Base-by-base conservation (phyloP, 2,329 filamentous ascomycete species). In the Cercospora canescens region DNA sequence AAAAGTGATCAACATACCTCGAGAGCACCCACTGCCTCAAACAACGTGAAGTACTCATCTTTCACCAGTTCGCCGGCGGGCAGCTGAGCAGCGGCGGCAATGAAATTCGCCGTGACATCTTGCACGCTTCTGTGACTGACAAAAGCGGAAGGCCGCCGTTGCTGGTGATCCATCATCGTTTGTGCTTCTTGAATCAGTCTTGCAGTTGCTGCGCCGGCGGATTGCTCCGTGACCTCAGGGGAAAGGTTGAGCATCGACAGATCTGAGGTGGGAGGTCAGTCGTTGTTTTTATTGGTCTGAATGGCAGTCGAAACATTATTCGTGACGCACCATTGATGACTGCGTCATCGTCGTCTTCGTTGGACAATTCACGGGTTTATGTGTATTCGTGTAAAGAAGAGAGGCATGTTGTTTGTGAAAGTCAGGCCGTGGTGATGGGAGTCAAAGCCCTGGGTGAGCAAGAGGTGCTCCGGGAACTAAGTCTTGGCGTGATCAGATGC, bases 1-100 rank as follows among this genome's bases (percentile, higher is more conserved):
- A 26, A 8, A 28, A 26, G 21, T 7, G 9, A 32, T 4, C 26
- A 2, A 64, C 69, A 35, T 77, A 84, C 82, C 86, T 95, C 92
- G 24, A 95, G 84, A 72, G 92, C 92, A 68, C 92, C 92, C 72
- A 99, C 95, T 57, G 94, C 91, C 81, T 98, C 95, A 72, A 97
- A 97, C 4, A 99, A 85, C 1, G 93, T 96, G 75, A 99, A 98
- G 76, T 88, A 88, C 52, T 91, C 92, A 92, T 98, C 94, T 81
- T 97, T 97, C 69, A 98, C 86, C 3, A 99, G 86, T 72, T 96
- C 89, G 34, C 95, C 95, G 7, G 91, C 88, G 55, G 86, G 81
- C 64, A 98, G 82, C 68, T 88, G 67, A 30, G 65, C 68, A 12
- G 75, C 75, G 24, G 78, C 77, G 48, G 69, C 66, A 4, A 71